Conservation (phyloP, 1,139 yeast genomes). For the Diutina catenulata region DNA sequence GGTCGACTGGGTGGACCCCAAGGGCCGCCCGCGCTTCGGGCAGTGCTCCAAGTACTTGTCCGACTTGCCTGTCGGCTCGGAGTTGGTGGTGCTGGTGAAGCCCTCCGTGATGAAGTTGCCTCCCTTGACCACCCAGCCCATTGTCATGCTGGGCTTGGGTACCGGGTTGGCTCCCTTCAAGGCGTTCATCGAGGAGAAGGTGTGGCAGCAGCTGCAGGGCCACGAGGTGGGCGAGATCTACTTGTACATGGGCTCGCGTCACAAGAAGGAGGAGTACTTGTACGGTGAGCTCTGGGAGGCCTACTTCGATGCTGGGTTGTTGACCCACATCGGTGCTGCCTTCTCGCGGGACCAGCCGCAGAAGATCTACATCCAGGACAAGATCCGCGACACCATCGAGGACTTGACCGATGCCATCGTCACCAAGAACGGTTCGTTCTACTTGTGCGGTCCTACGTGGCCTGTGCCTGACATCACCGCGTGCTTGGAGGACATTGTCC, state of each 20-base stretch:
- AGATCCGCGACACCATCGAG: slow-evolving; percentile 66
- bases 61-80: slow-evolving; percentile 68
- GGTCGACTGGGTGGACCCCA: slow-evolving; percentile 88
- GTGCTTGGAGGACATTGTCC: slow-evolving; percentile 73
- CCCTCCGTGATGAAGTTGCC: slow-evolving; percentile 97
- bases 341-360: slow-evolving; percentile 96
- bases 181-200: slow-evolving; percentile 92
- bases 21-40: slow-evolving; percentile 82
- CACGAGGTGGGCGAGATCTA: slow-evolving; percentile 80
- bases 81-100: slow-evolving; percentile 86
- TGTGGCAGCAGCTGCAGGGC: slow-evolving; percentile 88
- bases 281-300: slow-evolving; percentile 99
- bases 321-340: slow-evolving; percentile 96
- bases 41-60: slow-evolving; percentile 89
- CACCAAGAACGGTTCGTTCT: slow-evolving; percentile 74
- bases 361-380: slow-evolving; percentile 91
- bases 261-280: slow-evolving; percentile 87
- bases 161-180: slow-evolving; percentile 98
- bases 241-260: slow-evolving; percentile 90
- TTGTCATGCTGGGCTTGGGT: slow-evolving; percentile 95
- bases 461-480: slow-evolving; percentile 96
- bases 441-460: slow-evolving; percentile 99
- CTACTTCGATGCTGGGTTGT: slow-evolving; percentile 78
- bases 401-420: slow-evolving; percentile 74
- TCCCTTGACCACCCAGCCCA: slow-evolving; percentile 74